Conservation (phyloP, 73 alveolate genomes). For the Stentor roeselii region DNA sequence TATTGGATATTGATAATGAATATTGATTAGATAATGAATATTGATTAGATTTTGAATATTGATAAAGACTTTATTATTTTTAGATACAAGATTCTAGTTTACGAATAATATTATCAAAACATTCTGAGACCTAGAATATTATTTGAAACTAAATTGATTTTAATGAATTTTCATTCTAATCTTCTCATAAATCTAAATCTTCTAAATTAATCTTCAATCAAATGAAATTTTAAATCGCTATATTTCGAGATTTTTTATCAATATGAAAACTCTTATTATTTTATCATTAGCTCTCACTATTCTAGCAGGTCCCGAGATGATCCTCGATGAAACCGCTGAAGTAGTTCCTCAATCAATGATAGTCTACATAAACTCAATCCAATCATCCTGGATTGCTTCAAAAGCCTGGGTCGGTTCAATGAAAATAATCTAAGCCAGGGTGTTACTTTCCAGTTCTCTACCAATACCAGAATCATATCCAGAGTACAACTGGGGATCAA, state of each 20-base stretch:
- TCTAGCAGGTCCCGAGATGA: neutral
- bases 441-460: neutral
- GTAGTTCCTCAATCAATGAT: conserved; percentile 5
- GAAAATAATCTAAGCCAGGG: neutral
- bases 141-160: no score
- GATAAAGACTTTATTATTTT: neutral
- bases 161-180: no score
- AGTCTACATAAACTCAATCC: neutral
- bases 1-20: neutral
- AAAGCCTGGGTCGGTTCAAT: neutral
- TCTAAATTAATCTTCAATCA: neutral
- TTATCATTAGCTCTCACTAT: neutral
- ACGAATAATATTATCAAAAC: neutral
- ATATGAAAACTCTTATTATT: neutral
- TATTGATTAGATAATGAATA: neutral
- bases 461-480: neutral
- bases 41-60: no score
- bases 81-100: neutral
- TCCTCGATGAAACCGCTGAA: neutral
- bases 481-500: neutral
- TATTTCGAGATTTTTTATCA: neutral
- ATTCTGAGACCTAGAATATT: neutral
- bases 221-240: neutral
- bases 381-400: conserved; percentile 12
- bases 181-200: neutral